Conservation (phyloP, 2,329 filamentous ascomycete species). For the Aspergillus quadricinctus region DNA sequence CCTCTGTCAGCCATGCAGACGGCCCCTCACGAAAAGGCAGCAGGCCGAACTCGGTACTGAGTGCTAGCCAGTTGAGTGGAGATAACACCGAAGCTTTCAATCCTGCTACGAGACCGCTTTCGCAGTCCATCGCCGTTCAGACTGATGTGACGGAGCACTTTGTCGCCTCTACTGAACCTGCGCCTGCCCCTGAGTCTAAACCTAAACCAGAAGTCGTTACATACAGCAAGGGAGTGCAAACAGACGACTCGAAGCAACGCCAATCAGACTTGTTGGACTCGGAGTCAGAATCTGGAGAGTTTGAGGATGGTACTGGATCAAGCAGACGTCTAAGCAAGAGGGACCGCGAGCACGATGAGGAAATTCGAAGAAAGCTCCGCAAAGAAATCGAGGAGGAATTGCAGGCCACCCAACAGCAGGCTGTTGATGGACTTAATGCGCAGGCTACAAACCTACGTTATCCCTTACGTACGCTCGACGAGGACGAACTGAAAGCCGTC, state of each 20-base stretch:
- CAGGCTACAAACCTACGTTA: slow-evolving; percentile 54
- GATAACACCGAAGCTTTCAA: slow-evolving; percentile 48
- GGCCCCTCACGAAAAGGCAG: slow-evolving; percentile 54
- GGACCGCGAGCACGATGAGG: slow-evolving; percentile 79
- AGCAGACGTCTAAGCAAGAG: slow-evolving; percentile 73
- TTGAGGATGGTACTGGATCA: slow-evolving; percentile 48
- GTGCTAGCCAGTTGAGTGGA: slow-evolving; percentile 73
- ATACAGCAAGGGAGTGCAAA: slow-evolving; percentile 97
- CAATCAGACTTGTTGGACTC: slow-evolving; percentile 52
- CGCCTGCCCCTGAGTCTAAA: slow-evolving; percentile 46
- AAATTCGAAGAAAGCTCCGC: slow-evolving; percentile 77
- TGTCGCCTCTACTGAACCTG: slow-evolving; percentile 75
- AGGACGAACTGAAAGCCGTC: slow-evolving; percentile 84
- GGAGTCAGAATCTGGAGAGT: slow-evolving; percentile 60
- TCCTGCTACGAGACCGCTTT: slow-evolving; percentile 37
- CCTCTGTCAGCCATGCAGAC: slow-evolving; percentile 53
- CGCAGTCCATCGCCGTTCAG: slow-evolving; percentile 55
- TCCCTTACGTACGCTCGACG: slow-evolving; percentile 72
- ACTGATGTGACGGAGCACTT: slow-evolving; percentile 69
- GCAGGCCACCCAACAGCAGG: slow-evolving; percentile 58
- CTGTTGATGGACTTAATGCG: slow-evolving; percentile 30
- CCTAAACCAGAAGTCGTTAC: slow-evolving; percentile 72
- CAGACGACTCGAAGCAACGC: slow-evolving; percentile 63
- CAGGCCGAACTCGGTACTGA: slow-evolving; percentile 81
- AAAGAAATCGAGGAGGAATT: slow-evolving; percentile 92